phyloP scores from a whole-genome alignment of 805 yeast genomes.

The Scheffersomyces spartinae region DNA sequence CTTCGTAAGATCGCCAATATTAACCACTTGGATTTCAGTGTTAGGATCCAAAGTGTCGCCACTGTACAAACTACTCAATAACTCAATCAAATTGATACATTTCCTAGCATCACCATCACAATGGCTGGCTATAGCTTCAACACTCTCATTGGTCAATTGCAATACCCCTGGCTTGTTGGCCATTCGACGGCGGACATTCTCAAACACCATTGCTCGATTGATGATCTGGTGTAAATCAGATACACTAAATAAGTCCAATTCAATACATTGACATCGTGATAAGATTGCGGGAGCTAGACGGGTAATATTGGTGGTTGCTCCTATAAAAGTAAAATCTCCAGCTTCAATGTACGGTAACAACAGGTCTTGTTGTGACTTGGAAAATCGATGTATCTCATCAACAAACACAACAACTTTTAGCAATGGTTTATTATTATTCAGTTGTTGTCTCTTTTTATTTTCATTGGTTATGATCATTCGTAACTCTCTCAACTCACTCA shows the following conservation, averaged over 20 bases:
- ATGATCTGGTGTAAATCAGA: slow-evolving; percentile 13
- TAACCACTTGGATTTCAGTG: not conserved
- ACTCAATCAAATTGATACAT: slow-evolving; percentile 21
- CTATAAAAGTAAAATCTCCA: slow-evolving; percentile 28
- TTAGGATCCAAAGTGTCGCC: not conserved
- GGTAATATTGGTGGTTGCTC: slow-evolving; percentile 27
- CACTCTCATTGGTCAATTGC: too few species aligned
- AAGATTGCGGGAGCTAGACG: slow-evolving; percentile 25
- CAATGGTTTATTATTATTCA: slow-evolving; percentile 2
- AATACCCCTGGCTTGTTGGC: too few species aligned
- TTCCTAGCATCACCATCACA: slow-evolving; percentile 22
- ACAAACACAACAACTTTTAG: slow-evolving; percentile 22
- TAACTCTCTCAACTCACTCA: slow-evolving; percentile 16
- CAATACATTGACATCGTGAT: slow-evolving; percentile 28
- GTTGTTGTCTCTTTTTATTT: slow-evolving; percentile 10
- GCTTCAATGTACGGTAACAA: slow-evolving; percentile 26
- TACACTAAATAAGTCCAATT: slow-evolving; percentile 11
- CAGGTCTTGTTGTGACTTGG: slow-evolving; percentile 28
- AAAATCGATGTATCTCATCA: slow-evolving; percentile 31
- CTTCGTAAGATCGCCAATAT: too few species aligned
- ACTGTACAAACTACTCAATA: slow-evolving; percentile 11
- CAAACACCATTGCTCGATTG: slow-evolving; percentile 14
- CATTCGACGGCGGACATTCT: too few species aligned
- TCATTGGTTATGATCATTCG: slow-evolving; percentile 13
- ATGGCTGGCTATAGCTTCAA: slow-evolving; percentile 7